phyloP scores from a whole-genome alignment of 108 stramenopile genomes.

The Schizochytrium sp. region DNA sequence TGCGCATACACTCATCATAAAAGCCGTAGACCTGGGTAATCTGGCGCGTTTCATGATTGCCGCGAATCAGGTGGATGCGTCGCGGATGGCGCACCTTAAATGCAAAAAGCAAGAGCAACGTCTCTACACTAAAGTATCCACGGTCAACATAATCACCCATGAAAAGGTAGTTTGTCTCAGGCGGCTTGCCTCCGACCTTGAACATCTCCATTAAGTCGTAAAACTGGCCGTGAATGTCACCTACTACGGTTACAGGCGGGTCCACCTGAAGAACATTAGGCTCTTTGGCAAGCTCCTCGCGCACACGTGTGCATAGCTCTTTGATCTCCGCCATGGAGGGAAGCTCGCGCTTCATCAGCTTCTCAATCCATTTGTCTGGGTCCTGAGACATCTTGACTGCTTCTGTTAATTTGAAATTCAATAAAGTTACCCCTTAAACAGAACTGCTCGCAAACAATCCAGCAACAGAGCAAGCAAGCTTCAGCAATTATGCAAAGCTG shows the following conservation, averaged over 20 bases:
- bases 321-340: conserved; percentile 87
- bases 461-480: too few species aligned
- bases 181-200: conserved; percentile 91
- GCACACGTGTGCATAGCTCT: conserved; percentile 83
- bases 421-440: too few species aligned
- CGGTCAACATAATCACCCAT: conserved; percentile 99
- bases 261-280: conserved; percentile 77
- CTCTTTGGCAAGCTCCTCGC: conserved; percentile 34
- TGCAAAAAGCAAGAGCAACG: conserved; percentile 90
- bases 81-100: conserved; percentile 94
- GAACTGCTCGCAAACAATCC: too few species aligned
- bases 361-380: conserved; percentile 87
- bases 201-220: conserved; percentile 94
- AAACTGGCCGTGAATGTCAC: conserved; percentile 89
- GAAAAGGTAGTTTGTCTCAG: conserved; percentile 97
- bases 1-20: conserved; percentile 97
- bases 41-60: conserved; percentile 90
- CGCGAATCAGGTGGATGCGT: conserved; percentile 90
- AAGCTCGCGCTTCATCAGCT: conserved; percentile 84
- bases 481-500: too few species aligned
- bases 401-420: too few species aligned
- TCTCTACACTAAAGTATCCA: conserved; percentile 97
- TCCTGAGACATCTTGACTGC: conserved; percentile 64
- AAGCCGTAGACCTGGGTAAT: conserved; percentile 99
- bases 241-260: conserved; percentile 92